Evolutionary conservation across 164 flowering plant genomes (phyloP), one percentile per base, ranked within the genome.

Genomic region (Chloranthus sessilifolius): DNA sequence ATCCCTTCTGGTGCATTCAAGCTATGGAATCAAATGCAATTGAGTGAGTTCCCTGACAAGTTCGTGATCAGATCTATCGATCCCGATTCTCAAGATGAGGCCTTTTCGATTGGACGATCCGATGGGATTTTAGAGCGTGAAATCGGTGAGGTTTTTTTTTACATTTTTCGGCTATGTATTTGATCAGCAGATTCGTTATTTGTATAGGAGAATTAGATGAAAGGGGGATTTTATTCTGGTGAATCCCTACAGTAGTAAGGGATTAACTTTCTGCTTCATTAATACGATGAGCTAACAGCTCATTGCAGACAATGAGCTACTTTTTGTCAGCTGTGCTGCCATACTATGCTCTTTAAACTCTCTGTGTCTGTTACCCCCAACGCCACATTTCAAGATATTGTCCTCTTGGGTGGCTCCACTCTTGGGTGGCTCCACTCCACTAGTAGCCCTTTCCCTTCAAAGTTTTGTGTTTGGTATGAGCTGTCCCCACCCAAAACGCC

Each of bases 21-120:
- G 78, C 85, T 92, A 20, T 63, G 65, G 52, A 68, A 69, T 17
- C 54, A 69, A 61, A 27, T 92, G 68, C 80, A 85, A 43, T 64
- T 92, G 66, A 78, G 46, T 36, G 96, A 92, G 35, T 92, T 76
- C 47, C 63, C 67, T 12, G 86, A 92, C 58, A 79, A 73, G 63
- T 83, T 64, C 63, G 77, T 85, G 36, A 67, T 92, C 52, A 77
- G 53, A 57, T 67, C 98, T 39, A 49, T 61, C 0, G 75, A 72
- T 38, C 75, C 79, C 16, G 38, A 41, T 3, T 20, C 42, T 16
- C 72, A 78, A 4, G 43, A 61, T 33, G 63, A 65, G 26, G 80
- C 81, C 39, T 85, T 92, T 74, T 79, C 82, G 5, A 74, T 85
- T 9, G 53, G 42, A 40, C 88, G 88, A 21, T 74, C 50, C 30